phyloP scores from a whole-genome alignment of 2,329 filamentous ascomycete species.

The Akanthomyces dipterigenus region DNA sequence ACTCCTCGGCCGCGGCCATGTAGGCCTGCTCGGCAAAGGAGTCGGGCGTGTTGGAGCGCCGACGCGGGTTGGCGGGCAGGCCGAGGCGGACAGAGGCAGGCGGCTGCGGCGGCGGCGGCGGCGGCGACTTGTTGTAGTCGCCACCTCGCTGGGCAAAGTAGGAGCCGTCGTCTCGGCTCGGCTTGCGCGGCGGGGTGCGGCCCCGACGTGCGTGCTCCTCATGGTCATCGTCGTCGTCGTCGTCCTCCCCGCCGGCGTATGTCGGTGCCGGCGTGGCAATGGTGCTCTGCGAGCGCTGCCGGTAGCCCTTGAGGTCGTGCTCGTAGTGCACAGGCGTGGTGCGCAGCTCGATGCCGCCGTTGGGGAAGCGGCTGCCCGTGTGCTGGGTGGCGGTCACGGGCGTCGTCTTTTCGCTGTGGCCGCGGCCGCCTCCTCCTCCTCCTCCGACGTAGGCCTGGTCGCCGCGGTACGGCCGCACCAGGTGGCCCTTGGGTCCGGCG shows the following conservation, averaged over 20 bases:
- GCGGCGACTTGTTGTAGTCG: neutral
- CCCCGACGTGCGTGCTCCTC: neutral
- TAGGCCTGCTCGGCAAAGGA: constrained; percentile 33
- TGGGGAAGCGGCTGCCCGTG: neutral
- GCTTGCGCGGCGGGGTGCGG: neutral
- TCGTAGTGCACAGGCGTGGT: neutral
- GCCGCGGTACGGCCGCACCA: constrained; percentile 1
- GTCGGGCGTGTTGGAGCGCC: constrained; percentile 19
- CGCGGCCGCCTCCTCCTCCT: neutral
- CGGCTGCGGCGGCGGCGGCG: constrained; percentile 14
- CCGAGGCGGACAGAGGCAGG: constrained; percentile 9
- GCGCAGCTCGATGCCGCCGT: neutral
- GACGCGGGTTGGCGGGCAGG: constrained; percentile 11
- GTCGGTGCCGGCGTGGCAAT: neutral
- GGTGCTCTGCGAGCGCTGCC: neutral
- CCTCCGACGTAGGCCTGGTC: neutral
- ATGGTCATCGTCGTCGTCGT: neutral
- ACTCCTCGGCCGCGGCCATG: constrained; percentile 25
- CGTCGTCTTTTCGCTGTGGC: neutral
- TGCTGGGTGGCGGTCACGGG: neutral
- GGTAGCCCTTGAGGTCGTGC: neutral
- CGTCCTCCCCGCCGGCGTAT: neutral
- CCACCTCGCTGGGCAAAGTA: neutral
- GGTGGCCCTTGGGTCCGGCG: neutral
- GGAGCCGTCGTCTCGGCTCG: neutral